Evolutionary conservation across 805 yeast genomes (phyloP), one percentile per base, ranked within the genome.

Genomic region (Pichia manshurica): DNA sequence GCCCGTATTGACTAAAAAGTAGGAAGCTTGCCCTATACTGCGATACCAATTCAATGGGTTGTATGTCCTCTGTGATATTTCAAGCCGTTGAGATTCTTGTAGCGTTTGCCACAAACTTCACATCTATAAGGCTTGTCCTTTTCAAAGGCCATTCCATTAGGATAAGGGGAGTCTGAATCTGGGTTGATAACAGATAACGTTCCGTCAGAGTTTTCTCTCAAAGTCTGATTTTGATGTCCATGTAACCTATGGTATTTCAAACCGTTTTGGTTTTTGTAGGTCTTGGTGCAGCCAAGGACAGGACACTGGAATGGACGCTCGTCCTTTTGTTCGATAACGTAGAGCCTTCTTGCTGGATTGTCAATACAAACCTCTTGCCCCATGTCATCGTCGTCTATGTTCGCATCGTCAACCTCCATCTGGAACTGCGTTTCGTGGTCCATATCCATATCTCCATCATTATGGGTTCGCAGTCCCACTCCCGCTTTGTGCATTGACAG

Each of bases 111-210:
- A 70, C 99, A 93, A 38, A 91, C 96, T 69, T 93, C 98, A 69
- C 99, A 93, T 62, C 97, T 78, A 66, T 91, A 93, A 34, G 99
- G 99, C 71, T 93, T 93, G 71, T 93, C 99, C 72, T 88, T 90
- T 66, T 93, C 99, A 78, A 88, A 78, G 20, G 90, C 96, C 68
- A 88, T 84, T 5, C 96, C 96, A 64, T 91, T 96, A 36, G 91
- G 87, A 63, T 87, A 87, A 9, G 96, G 96, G 48, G 89, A 78
- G 60, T 87, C 88, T 34, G 82, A 75, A 60, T 82, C 87, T 12
- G 99, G 99, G 66, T 93, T 96, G 51, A 91, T 85, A 35, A 91
- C 89, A 40, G 91, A 83, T 56, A 83, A 85, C 1, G 96, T 82
- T 4, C 99, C 99, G 63, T 91, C 98, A 12, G 89, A 85, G 62